Percentiles rank a stretch among this genome's conserved stretches.
Conservation (phyloP, 768 basidiomycete species). For the Sarcodon sp. region DNA sequence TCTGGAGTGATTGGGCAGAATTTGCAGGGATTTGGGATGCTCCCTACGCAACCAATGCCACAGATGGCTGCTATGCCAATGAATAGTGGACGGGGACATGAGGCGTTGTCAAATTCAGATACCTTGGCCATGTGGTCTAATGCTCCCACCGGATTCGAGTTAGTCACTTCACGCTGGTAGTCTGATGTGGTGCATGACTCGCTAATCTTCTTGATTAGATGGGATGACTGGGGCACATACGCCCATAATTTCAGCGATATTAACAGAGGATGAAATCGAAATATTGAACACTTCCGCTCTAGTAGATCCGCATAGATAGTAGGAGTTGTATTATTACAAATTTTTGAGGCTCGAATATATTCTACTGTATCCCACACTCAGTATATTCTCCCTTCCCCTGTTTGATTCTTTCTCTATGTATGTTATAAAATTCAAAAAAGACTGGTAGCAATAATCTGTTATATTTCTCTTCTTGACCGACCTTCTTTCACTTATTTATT, state of each 20-base stretch:
- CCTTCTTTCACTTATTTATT: too few relatives aligned
- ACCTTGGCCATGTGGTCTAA: constrained; percentile 52
- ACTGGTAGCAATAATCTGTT: too few relatives aligned
- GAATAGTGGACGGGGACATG: neutral
- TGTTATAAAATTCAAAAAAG: too few relatives aligned
- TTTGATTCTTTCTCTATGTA: too few relatives aligned
- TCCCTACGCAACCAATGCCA: neutral
- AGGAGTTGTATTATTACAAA: too few relatives aligned
- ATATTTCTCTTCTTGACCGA: too few relatives aligned
- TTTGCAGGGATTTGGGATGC: neutral
- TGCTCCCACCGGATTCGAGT: constrained; percentile 51
- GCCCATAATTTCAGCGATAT: constrained; percentile 12
- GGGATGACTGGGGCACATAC: constrained; percentile 16
- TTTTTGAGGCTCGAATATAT: too few relatives aligned
- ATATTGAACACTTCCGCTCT: too few relatives aligned
- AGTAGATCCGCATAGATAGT: too few relatives aligned
- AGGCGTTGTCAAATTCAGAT: constrained; percentile 4
- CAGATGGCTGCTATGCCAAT: neutral
- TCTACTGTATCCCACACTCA: too few relatives aligned
- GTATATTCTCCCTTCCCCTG: too few relatives aligned
- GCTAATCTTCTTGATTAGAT: constrained; percentile 6
- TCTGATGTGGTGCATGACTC: too few relatives aligned
- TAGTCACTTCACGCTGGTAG: constrained; percentile 13
- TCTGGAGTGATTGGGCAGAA: neutral
- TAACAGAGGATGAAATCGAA: neutral